Conservation (phyloP, 208 protist species). For the Trichomonas tenax region DNA sequence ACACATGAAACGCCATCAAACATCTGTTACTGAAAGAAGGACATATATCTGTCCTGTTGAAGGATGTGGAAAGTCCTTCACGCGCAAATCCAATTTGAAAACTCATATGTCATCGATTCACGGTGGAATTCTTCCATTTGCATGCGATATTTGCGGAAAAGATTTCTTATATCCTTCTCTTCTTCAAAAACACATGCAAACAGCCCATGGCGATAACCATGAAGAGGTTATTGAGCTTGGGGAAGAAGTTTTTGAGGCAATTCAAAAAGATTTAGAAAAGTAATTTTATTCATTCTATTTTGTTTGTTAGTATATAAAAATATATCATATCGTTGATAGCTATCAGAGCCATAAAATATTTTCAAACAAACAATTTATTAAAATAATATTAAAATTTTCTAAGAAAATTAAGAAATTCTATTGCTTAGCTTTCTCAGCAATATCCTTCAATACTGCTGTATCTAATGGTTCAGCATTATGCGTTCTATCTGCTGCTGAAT, state of each 20-base stretch:
- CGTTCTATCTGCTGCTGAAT: background rate
- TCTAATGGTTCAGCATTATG: background rate
- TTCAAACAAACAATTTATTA: no score
- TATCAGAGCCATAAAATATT: no score
- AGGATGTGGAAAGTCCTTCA: background rate
- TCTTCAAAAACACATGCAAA: background rate
- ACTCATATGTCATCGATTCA: background rate
- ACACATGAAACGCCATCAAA: background rate
- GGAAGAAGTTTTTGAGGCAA: background rate
- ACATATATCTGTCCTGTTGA: background rate
- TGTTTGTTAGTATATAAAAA: background rate
- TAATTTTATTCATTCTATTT: background rate
- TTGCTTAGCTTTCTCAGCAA: background rate
- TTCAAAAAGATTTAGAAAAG: background rate
- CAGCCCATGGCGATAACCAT: background rate
- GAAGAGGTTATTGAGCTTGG: background rate
- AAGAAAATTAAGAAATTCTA: no score
- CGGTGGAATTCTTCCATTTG: background rate
- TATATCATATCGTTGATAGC: no score
- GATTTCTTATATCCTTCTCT: slow-evolving; percentile 6
- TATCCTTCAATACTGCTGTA: background rate
- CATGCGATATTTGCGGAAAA: background rate
- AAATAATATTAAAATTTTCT: no score
- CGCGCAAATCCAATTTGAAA: background rate
- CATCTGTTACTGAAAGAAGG: background rate